phyloP scores from a whole-genome alignment of 345 rosid genomes.

The Dimocarpus longan region DNA sequence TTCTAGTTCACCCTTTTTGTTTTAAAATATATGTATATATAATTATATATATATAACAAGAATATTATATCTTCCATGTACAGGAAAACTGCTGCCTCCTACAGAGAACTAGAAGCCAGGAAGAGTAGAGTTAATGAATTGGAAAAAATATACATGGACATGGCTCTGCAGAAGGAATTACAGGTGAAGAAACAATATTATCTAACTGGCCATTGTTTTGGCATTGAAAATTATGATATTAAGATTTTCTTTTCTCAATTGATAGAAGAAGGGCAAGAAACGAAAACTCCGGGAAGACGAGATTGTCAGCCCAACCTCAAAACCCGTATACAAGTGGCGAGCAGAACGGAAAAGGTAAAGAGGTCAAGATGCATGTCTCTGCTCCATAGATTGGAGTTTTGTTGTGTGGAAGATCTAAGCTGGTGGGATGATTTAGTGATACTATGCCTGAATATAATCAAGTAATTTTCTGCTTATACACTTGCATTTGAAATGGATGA shows the following conservation, averaged over 20 bases:
- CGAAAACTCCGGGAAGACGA: slow-evolving; percentile 81
- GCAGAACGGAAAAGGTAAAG: slow-evolving; percentile 75
- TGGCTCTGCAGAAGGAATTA: slow-evolving; percentile 79
- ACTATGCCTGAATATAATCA: no score
- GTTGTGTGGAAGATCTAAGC: neutral
- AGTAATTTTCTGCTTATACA: no score
- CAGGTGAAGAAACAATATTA: slow-evolving; percentile 47
- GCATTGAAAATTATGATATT: slow-evolving; percentile 12
- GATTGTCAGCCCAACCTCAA: slow-evolving; percentile 58
- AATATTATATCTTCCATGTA: slow-evolving; percentile 1
- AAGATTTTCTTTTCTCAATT: neutral
- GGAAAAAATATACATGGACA: slow-evolving; percentile 72
- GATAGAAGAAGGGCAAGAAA: slow-evolving; percentile 79
- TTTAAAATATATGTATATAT: no score
- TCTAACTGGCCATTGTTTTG: neutral
- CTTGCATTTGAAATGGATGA: no score
- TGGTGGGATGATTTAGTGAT: no score
- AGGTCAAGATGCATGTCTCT: neutral
- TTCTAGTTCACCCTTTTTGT: neutral
- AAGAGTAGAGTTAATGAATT: slow-evolving; percentile 61
- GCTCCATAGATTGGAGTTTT: neutral
- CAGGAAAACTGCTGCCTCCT: slow-evolving; percentile 67
- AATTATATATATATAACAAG: no score
- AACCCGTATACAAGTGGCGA: slow-evolving; percentile 76
- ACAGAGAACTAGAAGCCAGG: slow-evolving; percentile 78